These are phyloP conservation scores for Triticum aestivum DNA, from an alignment of 176 grass and related monocot genomes.

Conservation along the genomic window DNA sequence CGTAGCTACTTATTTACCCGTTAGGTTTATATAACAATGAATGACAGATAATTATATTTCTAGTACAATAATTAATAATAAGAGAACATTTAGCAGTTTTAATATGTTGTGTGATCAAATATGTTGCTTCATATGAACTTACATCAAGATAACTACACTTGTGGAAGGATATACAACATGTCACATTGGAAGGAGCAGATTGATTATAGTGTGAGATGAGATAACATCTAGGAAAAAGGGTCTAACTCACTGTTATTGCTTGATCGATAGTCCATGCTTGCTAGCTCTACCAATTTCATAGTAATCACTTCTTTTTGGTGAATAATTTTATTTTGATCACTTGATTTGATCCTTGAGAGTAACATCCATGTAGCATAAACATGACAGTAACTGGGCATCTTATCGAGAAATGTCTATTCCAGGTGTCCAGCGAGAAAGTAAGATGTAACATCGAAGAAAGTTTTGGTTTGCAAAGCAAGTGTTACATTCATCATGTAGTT, in stretches of 20 bases:
- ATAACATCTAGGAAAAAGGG: background rate
- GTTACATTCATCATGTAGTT: slow-evolving; percentile 29
- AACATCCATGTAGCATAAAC: background rate
- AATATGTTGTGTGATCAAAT: background rate
- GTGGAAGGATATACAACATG: background rate
- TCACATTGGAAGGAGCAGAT: background rate
- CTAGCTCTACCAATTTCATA: background rate
- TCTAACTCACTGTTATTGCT: background rate
- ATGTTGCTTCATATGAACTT: background rate
- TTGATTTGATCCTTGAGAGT: background rate
- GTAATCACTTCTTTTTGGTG: background rate
- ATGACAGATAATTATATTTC: background rate
- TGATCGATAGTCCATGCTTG: background rate
- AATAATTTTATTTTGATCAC: background rate
- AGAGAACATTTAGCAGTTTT: background rate
- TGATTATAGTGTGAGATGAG: background rate
- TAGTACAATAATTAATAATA: slow-evolving; percentile 4
- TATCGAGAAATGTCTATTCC: background rate
- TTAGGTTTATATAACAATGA: background rate
- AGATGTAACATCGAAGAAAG: background rate
- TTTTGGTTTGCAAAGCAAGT: slow-evolving; percentile 13
- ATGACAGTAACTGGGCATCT: slow-evolving; percentile 5
- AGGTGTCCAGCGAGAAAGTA: slow-evolving; percentile 33
- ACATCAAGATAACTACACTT: background rate
- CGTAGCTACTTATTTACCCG: background rate